Evolutionary conservation across 2,329 filamentous ascomycete species (phyloP).

Genomic region (Aschersonia sp.): DNA sequence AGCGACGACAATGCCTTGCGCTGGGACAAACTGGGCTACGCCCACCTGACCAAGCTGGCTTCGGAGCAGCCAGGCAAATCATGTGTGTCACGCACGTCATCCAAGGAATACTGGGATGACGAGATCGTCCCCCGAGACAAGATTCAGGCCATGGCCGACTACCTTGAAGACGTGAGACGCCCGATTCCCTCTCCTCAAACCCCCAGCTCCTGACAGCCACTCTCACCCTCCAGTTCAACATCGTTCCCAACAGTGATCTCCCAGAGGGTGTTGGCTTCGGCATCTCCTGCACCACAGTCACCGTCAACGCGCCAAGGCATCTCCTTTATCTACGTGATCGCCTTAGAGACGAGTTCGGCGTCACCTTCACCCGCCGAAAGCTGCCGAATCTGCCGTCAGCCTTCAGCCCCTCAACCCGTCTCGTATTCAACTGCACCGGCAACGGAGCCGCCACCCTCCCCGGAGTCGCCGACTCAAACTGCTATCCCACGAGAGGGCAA

Average conservation of each 20-base stretch:
- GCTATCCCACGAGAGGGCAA: conserved; percentile 25
- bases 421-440: conserved; percentile 22
- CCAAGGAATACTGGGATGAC: conserved; percentile 26
- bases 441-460: conserved; percentile 17
- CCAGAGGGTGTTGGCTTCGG: conserved; percentile 18
- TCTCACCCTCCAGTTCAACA: conserved; percentile 12
- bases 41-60: conserved; percentile 19
- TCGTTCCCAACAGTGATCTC: conserved; percentile 13
- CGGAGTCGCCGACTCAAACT: conserved; percentile 21
- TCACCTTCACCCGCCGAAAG: conserved; percentile 16
- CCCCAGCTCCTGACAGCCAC: neutral
- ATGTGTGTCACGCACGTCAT: conserved; percentile 21
- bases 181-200: neutral
- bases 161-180: conserved; percentile 22
- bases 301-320: conserved; percentile 22
- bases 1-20: conserved; percentile 23
- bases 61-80: conserved; percentile 13
- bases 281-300: conserved; percentile 20
- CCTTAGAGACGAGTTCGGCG: conserved; percentile 14
- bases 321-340: conserved; percentile 15
- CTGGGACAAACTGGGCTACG: conserved; percentile 26
- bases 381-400: conserved; percentile 13
- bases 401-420: conserved; percentile 12
- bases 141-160: conserved; percentile 23
- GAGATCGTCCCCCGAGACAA: conserved; percentile 19